Evolutionary conservation across 2,329 filamentous ascomycete genomes (phyloP).

Genomic region (Neopestalotiopsis rosae): DNA sequence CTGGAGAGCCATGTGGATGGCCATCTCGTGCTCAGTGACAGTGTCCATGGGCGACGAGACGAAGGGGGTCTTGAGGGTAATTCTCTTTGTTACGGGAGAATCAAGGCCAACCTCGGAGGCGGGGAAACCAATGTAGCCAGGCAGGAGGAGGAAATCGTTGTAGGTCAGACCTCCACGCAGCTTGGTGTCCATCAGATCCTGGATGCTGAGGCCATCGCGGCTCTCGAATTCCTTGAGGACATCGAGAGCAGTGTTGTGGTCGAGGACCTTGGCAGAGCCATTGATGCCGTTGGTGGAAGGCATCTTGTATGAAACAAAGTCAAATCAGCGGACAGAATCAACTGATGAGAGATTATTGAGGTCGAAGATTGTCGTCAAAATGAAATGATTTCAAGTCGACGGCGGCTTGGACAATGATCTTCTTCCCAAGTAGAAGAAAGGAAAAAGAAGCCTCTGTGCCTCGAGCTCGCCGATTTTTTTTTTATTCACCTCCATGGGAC

Average conservation of each 20-base stretch:
- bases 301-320: constrained; percentile 57
- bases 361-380: constrained; percentile 46
- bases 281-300: constrained; percentile 71
- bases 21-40: constrained; percentile 99
- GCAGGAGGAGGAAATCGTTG: constrained; percentile 97
- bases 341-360: constrained; percentile 40
- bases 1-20: constrained; percentile 92
- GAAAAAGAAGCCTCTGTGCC: constrained; percentile 41
- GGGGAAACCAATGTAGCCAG: constrained; percentile 97
- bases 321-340: constrained; percentile 37
- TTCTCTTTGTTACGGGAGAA: constrained; percentile 91
- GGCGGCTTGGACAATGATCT: constrained; percentile 46
- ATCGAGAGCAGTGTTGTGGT: constrained; percentile 78
- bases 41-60: constrained; percentile 99
- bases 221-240: constrained; percentile 80
- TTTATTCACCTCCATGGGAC: constrained; percentile 24
- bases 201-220: constrained; percentile 85
- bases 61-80: constrained; percentile 94
- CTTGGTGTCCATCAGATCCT: constrained; percentile 88
- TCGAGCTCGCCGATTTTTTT: constrained; percentile 46
- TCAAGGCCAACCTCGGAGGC: constrained; percentile 89
- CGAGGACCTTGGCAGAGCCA: constrained; percentile 63
- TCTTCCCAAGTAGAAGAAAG: constrained; percentile 59
- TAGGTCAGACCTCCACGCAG: constrained; percentile 94
- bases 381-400: constrained; percentile 38